Conservation (phyloP, 2,329 filamentous ascomycete genomes). For the Domatiomyces catenatus region DNA sequence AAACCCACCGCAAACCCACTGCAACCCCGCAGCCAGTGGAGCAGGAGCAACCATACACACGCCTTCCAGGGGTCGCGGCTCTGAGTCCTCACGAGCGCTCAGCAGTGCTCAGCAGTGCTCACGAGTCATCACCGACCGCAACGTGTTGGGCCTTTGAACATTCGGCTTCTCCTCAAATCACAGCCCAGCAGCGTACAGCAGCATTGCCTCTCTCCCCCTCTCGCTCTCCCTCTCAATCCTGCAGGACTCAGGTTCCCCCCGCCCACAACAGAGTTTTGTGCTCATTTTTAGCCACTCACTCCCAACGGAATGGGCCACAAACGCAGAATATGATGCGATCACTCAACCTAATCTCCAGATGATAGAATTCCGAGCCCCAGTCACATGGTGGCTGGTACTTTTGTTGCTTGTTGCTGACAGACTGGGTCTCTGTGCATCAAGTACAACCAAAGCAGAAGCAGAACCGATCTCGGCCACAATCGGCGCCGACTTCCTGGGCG, state of each 20-base stretch:
- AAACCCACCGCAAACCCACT: too few relatives aligned
- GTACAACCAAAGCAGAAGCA: too few relatives aligned
- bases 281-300: neutral
- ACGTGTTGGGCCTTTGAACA: too few relatives aligned
- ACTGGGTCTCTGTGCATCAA: neutral
- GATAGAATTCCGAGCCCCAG: neutral
- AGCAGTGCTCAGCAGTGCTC: too few relatives aligned
- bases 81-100: neutral
- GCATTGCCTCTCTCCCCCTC: neutral
- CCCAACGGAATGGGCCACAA: neutral
- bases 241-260: neutral
- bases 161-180: neutral
- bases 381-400: neutral
- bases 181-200: neutral
- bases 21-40: neutral
- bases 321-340: neutral
- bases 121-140: too few relatives aligned
- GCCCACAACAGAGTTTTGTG: neutral
- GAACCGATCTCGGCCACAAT: conserved; percentile 10
- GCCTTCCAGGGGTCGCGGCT: too few relatives aligned
- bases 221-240: neutral
- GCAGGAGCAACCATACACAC: neutral
- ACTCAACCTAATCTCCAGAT: neutral
- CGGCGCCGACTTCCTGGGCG: conserved; percentile 15
- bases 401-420: neutral